These are phyloP conservation scores for Fonsecaea nubica DNA, from an alignment of 2,329 filamentous ascomycete genomes.

Conservation along the genomic window DNA sequence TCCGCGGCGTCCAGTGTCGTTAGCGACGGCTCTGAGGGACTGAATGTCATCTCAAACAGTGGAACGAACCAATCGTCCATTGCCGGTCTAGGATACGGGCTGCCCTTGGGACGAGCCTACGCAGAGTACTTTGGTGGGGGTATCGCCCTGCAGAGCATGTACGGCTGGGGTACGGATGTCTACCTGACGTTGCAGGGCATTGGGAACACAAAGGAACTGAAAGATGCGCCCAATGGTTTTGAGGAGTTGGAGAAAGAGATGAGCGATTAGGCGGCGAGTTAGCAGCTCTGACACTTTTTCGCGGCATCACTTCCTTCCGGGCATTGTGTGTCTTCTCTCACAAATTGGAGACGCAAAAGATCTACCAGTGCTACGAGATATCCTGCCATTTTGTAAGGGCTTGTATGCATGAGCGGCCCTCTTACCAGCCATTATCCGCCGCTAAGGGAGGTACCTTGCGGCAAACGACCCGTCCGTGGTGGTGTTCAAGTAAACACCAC, in stretches of 20 bases:
- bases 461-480: not conserved
- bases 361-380: not conserved
- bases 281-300: not conserved
- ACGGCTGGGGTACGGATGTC: constrained; percentile 84
- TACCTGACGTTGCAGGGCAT: constrained; percentile 69
- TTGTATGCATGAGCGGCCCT: not conserved
- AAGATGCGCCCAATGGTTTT: constrained; percentile 27
- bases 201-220: constrained; percentile 51
- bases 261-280: not conserved
- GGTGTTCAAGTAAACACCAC: constrained; percentile 46
- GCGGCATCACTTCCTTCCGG: not conserved
- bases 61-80: constrained; percentile 80
- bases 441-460: not conserved
- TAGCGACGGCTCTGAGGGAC: constrained; percentile 63
- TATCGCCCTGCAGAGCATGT: constrained; percentile 91
- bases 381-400: not conserved
- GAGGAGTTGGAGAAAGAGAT: constrained; percentile 20
- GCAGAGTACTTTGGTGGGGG: constrained; percentile 98
- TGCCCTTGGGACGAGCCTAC: constrained; percentile 89
- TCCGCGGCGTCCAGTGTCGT: constrained; percentile 49
- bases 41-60: constrained; percentile 76
- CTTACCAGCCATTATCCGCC: not conserved
- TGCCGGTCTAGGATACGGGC: constrained; percentile 88
- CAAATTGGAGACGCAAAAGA: not conserved
- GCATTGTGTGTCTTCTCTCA: not conserved